Conservation (phyloP, 2,329 filamentous ascomycete genomes). For the Ophiostoma novo-ulmi region DNA sequence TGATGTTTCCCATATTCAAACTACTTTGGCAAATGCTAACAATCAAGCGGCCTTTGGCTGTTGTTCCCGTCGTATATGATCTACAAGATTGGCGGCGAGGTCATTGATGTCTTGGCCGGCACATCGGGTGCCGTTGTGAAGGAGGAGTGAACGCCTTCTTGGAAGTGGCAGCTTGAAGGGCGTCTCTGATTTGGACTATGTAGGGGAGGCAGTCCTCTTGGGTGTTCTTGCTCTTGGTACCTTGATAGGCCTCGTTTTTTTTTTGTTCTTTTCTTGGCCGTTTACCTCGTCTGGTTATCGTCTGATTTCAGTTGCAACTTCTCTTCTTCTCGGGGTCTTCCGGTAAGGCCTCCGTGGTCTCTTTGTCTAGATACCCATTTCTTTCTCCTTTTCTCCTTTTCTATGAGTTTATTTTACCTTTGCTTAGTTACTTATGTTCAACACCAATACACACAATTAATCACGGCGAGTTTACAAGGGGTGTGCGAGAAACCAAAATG, state of each 20-base stretch:
- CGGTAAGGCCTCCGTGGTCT: slow-evolving; percentile 23
- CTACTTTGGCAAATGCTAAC: slow-evolving; percentile 13
- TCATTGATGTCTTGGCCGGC: slow-evolving; percentile 43
- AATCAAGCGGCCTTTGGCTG: slow-evolving; percentile 50
- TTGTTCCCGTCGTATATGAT: slow-evolving; percentile 50
- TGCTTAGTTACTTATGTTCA: background rate
- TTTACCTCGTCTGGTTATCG: background rate
- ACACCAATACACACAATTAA: background rate
- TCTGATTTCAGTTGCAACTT: background rate
- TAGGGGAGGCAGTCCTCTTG: background rate
- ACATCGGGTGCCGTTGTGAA: slow-evolving; percentile 38
- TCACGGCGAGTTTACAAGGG: background rate
- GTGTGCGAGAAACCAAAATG: background rate
- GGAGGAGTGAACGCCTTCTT: slow-evolving; percentile 34
- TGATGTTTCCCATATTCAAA: too few species aligned
- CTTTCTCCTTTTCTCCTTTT: background rate
- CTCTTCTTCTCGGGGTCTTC: slow-evolving; percentile 20
- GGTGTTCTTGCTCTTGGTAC: background rate
- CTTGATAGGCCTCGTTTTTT: background rate
- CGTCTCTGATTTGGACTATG: background rate
- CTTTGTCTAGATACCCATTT: slow-evolving; percentile 27
- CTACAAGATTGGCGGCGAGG: slow-evolving; percentile 45
- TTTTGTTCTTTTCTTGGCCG: background rate
- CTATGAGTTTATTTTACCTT: background rate
- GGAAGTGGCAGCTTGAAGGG: background rate